Evolutionary conservation across 2,329 filamentous ascomycete genomes (phyloP).

Genomic region (Fusarium dimerum): DNA sequence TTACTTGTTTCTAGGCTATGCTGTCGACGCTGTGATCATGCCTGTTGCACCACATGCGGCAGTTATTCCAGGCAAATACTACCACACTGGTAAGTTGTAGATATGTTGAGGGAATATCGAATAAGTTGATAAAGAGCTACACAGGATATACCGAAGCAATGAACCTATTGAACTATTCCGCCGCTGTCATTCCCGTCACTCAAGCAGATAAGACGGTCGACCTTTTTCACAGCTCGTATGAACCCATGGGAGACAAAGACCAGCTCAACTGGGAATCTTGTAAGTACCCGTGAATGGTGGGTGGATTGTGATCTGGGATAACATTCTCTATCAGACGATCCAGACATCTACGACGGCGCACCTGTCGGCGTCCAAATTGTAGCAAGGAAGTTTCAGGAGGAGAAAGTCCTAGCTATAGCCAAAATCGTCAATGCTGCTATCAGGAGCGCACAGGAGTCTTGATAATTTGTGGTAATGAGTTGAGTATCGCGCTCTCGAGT

Average conservation of each 20-base stretch:
- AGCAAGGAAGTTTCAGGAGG: slow-evolving; percentile 17
- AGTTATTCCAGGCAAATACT: slow-evolving; percentile 47
- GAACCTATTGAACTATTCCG: slow-evolving; percentile 59
- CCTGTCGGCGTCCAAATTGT: slow-evolving; percentile 19
- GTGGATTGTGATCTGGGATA: not conserved
- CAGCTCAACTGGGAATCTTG: slow-evolving; percentile 47
- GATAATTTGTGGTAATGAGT: too few species aligned
- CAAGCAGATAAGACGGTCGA: slow-evolving; percentile 53
- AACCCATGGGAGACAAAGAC: slow-evolving; percentile 45
- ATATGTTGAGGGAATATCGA: rapidly evolving
- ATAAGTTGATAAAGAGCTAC: not conserved
- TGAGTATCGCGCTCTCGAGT: too few species aligned
- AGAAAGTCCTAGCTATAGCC: slow-evolving; percentile 14
- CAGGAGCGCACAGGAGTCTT: too few species aligned
- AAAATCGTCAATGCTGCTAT: not conserved
- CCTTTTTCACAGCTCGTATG: slow-evolving; percentile 36
- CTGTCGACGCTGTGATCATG: slow-evolving; percentile 57
- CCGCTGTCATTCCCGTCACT: slow-evolving; percentile 56
- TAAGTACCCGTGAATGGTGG: slow-evolving; percentile 31
- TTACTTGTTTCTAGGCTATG: slow-evolving; percentile 33
- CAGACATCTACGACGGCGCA: slow-evolving; percentile 6
- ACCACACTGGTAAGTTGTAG: slow-evolving; percentile 25
- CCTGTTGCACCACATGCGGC: slow-evolving; percentile 53
- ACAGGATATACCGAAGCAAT: slow-evolving; percentile 40
- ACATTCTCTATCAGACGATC: slow-evolving; percentile 3